Evolutionary conservation across 495 filamentous ascomycete species (phyloP).

Genomic region (Daldinia vernicosa): DNA sequence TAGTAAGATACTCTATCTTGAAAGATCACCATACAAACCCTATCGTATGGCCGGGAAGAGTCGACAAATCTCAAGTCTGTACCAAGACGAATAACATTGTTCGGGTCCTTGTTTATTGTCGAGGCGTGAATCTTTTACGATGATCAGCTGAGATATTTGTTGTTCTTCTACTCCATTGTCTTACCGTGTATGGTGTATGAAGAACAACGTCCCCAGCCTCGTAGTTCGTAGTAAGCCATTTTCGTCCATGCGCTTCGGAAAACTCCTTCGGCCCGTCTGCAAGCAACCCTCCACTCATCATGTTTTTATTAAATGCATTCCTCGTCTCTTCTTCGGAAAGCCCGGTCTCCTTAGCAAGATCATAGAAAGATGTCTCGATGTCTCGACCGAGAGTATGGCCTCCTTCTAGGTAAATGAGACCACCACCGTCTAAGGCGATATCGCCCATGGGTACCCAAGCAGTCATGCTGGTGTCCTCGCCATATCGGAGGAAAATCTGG

Average conservation of each 20-base stretch:
- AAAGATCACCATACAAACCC: conserved; percentile 23
- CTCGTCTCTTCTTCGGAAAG: conserved; percentile 46
- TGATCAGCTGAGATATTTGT: conserved; percentile 2
- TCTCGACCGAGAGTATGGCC: background rate
- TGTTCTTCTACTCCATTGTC: background rate
- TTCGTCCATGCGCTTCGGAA: conserved; percentile 50
- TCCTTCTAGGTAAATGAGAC: background rate
- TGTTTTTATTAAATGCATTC: conserved; percentile 65
- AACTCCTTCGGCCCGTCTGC: conserved; percentile 56
- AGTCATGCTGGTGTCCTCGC: conserved; percentile 65
- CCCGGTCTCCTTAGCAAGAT: background rate
- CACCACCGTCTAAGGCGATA: background rate
- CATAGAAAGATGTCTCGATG: background rate
- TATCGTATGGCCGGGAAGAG: conserved; percentile 60
- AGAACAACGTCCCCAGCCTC: conserved; percentile 71
- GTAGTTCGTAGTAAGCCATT: conserved; percentile 65
- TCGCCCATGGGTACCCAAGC: conserved; percentile 66
- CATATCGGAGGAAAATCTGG: conserved; percentile 70
- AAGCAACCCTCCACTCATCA: conserved; percentile 60
- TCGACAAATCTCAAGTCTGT: conserved; percentile 66
- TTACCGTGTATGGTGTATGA: conserved; percentile 65
- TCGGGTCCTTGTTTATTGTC: conserved; percentile 63
- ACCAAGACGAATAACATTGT: conserved; percentile 64
- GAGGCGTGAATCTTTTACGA: conserved; percentile 63
- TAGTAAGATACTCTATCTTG: background rate